phyloP scores from a whole-genome alignment of 2,329 filamentous ascomycete genomes.

The Gnomoniopsis sp. region DNA sequence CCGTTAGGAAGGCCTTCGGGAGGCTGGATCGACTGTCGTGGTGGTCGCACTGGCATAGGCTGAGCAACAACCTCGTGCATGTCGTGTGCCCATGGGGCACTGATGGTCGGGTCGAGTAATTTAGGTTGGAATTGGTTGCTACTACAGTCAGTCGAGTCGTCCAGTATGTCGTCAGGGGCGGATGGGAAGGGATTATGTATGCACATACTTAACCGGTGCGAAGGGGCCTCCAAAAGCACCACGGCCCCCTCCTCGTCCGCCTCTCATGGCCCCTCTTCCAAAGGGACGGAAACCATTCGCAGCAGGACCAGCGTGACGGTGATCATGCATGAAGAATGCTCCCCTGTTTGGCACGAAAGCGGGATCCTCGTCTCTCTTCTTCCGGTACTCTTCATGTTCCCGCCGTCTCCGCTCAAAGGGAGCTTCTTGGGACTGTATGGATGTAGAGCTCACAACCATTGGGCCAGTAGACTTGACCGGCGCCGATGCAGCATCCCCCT shows the following conservation, averaged over 20 bases:
- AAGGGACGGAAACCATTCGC: conserved; percentile 75
- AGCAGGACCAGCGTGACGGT: conserved; percentile 72
- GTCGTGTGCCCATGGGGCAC: conserved; percentile 86
- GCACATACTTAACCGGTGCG: conserved; percentile 61
- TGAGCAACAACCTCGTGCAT: conserved; percentile 74
- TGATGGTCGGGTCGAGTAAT: conserved; percentile 61
- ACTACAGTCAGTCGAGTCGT: conserved; percentile 5
- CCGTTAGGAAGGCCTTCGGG: conserved; percentile 53
- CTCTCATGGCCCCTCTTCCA: conserved; percentile 49
- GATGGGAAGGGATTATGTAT: conserved; percentile 1
- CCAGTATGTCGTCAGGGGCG: neutral
- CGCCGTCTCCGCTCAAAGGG: conserved; percentile 69
- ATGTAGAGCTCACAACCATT: conserved; percentile 52
- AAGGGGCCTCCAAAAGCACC: conserved; percentile 52
- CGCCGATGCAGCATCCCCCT: conserved; percentile 40
- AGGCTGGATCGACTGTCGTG: conserved; percentile 38
- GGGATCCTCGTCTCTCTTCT: conserved; percentile 82
- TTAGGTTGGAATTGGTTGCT: conserved; percentile 40
- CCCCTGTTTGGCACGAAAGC: conserved; percentile 92
- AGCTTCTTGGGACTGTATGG: conserved; percentile 51
- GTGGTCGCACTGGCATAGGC: conserved; percentile 36
- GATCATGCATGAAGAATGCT: conserved; percentile 96
- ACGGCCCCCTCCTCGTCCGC: conserved; percentile 57
- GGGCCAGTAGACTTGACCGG: conserved; percentile 43
- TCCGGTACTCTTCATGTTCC: conserved; percentile 88